phyloP scores from a whole-genome alignment of 139 green algal species.

The Eudorina sp. region DNA sequence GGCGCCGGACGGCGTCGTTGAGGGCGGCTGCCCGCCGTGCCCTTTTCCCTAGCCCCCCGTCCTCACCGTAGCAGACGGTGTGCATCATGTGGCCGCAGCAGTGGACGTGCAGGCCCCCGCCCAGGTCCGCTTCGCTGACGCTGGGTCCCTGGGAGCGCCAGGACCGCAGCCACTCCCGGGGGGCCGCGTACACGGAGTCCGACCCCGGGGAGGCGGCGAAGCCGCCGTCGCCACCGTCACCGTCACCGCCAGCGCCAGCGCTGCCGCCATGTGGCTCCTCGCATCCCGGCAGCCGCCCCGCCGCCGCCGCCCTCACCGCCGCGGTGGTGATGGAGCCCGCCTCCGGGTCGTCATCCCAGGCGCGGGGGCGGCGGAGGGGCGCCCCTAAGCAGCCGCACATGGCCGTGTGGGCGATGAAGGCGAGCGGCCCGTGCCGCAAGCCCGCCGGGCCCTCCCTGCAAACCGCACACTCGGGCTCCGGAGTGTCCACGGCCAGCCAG shows the following conservation, averaged over 20 bases:
- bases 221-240: background rate
- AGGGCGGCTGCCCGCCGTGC: no score
- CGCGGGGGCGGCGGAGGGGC: background rate
- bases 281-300: background rate
- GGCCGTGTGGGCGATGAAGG: constrained; percentile 16
- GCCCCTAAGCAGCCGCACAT: background rate
- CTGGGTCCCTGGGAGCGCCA: background rate
- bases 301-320: background rate
- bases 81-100: constrained; percentile 50
- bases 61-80: constrained; percentile 22
- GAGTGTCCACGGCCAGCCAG: constrained; percentile 9
- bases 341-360: background rate
- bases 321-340: background rate
- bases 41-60: background rate
- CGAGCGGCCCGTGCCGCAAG: background rate
- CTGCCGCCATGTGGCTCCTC: background rate
- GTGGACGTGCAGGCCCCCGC: constrained; percentile 24
- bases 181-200: no score
- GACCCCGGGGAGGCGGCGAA: background rate
- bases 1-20: no score
- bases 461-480: constrained; percentile 8
- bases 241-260: background rate
- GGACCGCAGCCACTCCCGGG: background rate
- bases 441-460: constrained; percentile 7
- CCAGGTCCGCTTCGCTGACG: constrained; percentile 28